phyloP scores from a whole-genome alignment of 352 stramenopile species.

The Globisporangium mamillatum region DNA sequence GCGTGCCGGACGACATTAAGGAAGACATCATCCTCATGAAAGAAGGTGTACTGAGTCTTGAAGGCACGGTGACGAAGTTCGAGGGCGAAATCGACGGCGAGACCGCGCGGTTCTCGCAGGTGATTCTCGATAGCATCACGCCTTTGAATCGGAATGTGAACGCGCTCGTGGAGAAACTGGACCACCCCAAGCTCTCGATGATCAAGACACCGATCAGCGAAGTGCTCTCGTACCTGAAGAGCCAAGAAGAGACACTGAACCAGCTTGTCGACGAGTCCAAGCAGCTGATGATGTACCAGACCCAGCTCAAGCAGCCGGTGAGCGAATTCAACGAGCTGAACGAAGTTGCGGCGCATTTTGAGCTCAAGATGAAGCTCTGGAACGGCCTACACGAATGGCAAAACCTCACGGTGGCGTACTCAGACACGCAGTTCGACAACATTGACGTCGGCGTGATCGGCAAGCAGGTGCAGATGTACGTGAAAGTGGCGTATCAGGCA shows the following conservation, averaged over 20 bases:
- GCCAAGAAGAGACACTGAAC: slow-evolving; percentile 68
- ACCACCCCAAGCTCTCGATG: slow-evolving; percentile 74
- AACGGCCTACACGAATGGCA: slow-evolving; percentile 84
- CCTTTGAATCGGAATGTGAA: slow-evolving; percentile 69
- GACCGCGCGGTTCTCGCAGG: slow-evolving; percentile 86
- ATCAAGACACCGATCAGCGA: slow-evolving; percentile 76
- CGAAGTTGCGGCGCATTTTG: slow-evolving; percentile 83
- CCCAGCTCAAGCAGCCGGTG: slow-evolving; percentile 78
- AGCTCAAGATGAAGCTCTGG: slow-evolving; percentile 92
- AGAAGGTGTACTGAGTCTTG: slow-evolving; percentile 87
- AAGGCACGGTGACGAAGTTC: slow-evolving; percentile 87
- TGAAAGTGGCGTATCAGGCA: slow-evolving; percentile 85
- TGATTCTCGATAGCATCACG: slow-evolving; percentile 88
- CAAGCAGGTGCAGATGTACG: slow-evolving; percentile 88
- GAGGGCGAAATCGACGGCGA: slow-evolving; percentile 91
- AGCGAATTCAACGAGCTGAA: slow-evolving; percentile 90
- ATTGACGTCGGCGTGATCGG: slow-evolving; percentile 88
- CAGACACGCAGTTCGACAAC: slow-evolving; percentile 79
- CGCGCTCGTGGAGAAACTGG: slow-evolving; percentile 77
- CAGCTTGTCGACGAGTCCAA: slow-evolving; percentile 81
- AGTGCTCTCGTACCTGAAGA: slow-evolving; percentile 67
- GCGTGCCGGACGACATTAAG: slow-evolving; percentile 90
- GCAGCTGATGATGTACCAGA: slow-evolving; percentile 87
- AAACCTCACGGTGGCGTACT: slow-evolving; percentile 68
- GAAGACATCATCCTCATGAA: slow-evolving; percentile 94